Evolutionary conservation across 2,329 filamentous ascomycete genomes (phyloP), one percentile per base, ranked within the genome.

Genomic region (Penicillium sp.): DNA sequence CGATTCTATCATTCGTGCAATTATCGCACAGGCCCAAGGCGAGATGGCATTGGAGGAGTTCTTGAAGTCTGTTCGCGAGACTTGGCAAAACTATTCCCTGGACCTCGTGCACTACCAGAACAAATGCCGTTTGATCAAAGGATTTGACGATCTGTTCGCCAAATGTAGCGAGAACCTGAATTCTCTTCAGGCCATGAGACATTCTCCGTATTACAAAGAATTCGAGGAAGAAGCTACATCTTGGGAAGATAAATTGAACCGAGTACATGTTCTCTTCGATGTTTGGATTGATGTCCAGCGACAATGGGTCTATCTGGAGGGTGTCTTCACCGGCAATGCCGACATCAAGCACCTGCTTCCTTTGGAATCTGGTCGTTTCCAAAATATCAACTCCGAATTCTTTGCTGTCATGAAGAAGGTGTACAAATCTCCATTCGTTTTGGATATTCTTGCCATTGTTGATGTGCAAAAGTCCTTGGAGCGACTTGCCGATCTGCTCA

Each of bases 231-330:
- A 99, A 65, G 95, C 95, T 7, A 89, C 91, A 0, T 84, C 89
- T 1, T 99, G 94, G 94, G 95, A 99, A 75, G 95, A 99, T 75
- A 96, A 96, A 72, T 82, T 99, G 26, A 99, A 97, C 72, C 86
- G 94, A 42, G 91, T 99, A 2, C 94, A 99, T 70, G 91, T 99
- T 14, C 82, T 99, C 9, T 99, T 99, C 68, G 94, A 99, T 72
- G 92, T 99, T 14, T 99, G 95, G 95, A 99, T 99, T 65, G 95
- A 99, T 75, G 95, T 99, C n/a, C 94, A 99, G 74, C 88, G 95
- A 58, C 94, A 99, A 76, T 99, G 94, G 94, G 94, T 99, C 7
- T 99, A 99, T 72, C 84, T 99, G 5, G 95, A 99, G 76, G 94
- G 94, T 62, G 94, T 99, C 32, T 99, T 99, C 71, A 97, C 93